Percentiles rank a stretch among this genome's conserved stretches.
phyloP scores from a whole-genome alignment of 768 basidiomycete genomes.

The Boletus rufocinnamomeus region DNA sequence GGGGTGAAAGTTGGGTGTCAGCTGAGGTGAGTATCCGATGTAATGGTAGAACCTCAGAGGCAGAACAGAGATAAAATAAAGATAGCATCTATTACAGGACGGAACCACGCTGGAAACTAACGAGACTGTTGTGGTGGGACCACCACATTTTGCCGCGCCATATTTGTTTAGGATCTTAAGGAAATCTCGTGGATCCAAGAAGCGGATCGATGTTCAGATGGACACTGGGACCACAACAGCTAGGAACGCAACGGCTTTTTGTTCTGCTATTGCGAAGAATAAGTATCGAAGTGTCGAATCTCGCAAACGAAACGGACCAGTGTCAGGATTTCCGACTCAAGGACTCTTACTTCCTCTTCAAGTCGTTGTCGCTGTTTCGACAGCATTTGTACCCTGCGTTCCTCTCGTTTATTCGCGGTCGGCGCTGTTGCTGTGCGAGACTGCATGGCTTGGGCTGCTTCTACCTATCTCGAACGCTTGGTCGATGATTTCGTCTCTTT shows the following conservation, averaged over 20 bases:
- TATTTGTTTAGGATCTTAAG: not conserved
- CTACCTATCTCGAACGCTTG: slow-evolving; percentile 43
- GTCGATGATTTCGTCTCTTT: slow-evolving; percentile 1
- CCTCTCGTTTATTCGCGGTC: slow-evolving; percentile 63
- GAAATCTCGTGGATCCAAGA: not conserved
- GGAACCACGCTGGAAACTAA: not conserved
- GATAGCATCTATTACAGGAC: not conserved
- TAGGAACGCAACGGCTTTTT: slow-evolving; percentile 13
- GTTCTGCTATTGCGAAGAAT: slow-evolving; percentile 23
- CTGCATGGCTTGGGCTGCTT: slow-evolving; percentile 46
- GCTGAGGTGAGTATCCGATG: not conserved
- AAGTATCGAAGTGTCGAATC: not conserved
- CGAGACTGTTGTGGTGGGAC: not conserved
- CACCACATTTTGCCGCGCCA: not conserved
- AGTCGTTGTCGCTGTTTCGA: slow-evolving; percentile 66
- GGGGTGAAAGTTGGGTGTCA: not conserved
- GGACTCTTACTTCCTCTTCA: slow-evolving; percentile 58
- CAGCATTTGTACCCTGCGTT: slow-evolving; percentile 62
- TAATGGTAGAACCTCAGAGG: not conserved
- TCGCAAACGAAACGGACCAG: slow-evolving; percentile 41
- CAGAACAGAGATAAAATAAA: not conserved
- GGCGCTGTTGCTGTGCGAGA: slow-evolving; percentile 49
- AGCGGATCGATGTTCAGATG: not conserved
- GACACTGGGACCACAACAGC: not conserved
- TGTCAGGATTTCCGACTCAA: slow-evolving; percentile 63